phyloP scores from a whole-genome alignment of 495 filamentous ascomycete species.

The Pyrenopolyporus hunteri region DNA sequence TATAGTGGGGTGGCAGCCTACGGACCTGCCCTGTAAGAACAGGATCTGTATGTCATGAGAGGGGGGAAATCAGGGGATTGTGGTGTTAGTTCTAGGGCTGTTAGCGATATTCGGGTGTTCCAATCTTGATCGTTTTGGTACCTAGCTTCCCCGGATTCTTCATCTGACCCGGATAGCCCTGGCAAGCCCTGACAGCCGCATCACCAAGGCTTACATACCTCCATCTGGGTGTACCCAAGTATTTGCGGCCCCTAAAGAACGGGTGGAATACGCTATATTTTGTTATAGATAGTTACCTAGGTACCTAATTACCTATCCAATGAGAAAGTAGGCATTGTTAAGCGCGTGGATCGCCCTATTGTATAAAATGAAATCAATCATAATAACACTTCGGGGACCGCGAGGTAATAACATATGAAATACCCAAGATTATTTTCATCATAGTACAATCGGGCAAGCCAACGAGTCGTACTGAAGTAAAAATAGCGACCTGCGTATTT shows the following conservation, averaged over 20 bases:
- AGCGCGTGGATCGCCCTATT: no score
- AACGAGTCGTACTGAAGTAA: no score
- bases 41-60: conserved; percentile 16
- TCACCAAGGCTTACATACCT: not conserved
- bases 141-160: conserved; percentile 30
- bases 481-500: no score
- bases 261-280: conserved; percentile 3
- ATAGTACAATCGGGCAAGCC: no score
- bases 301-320: no score
- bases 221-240: conserved; percentile 12
- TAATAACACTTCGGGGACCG: no score
- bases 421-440: no score
- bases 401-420: no score
- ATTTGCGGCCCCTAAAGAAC: not conserved
- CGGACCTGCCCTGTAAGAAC: conserved; percentile 6
- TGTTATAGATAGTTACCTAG: not conserved
- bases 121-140: conserved; percentile 6
- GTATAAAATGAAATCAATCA: no score
- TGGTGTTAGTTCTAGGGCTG: conserved; percentile 11
- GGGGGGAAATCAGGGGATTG: conserved; percentile 33
- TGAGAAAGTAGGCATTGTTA: conserved; percentile 17
- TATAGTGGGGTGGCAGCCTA: not conserved
- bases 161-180: not conserved
- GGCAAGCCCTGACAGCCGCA: conserved; percentile 19
- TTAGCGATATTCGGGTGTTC: not conserved